Evolutionary conservation across 192 early-diverging fungal genomes (phyloP), one percentile per base, ranked within the genome.

Genomic region (Dimargaris verticillata): DNA sequence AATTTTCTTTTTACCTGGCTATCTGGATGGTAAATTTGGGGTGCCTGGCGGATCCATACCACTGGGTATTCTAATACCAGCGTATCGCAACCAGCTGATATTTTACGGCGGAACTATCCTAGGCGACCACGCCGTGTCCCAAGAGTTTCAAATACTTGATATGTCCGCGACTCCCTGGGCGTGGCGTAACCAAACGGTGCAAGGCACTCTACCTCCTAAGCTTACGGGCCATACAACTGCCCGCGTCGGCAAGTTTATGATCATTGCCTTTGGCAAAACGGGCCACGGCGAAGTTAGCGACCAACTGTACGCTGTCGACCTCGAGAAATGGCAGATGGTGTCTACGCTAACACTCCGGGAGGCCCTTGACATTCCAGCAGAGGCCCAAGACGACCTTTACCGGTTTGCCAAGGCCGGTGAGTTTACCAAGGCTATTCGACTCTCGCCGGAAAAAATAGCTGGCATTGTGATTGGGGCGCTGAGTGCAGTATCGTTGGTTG

Each of bases 231-330:
- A 58, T 33, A 26, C 55, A 33, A 28, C 55, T 14, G n/a, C 41
- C 22, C 29, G 17, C 12, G 55, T 42, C 2, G 55, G 55, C 5
- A 25, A 28, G 29, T 58, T 38, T 22, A 18, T 58, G 22, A 13
- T 58, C 22, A 28, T 58, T 14, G 55, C 55, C 55, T 58, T 58
- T 38, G 55, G 55, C 13, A 38, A 18, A 3, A 18, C 26, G 29
- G 55, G 14, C 17, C n/a, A 20, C 20, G 53, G 53, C 3, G 22
- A 2, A 20, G 15, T 28, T n/a, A n/a, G n/a, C 0, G 53, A 54
- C 26, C n/a, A 54, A 5, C 3, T 28, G 4, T 7, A 38, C 55
- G 29, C 41, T 14, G 41, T 58, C 22, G 55, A 58, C 55, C 38
- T 58, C 28, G 29, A 38, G 13, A 58, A 18, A 9, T 50, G 49